Base-by-base conservation (phyloP, 2,329 filamentous ascomycete genomes). In the Westerdykella ornata region DNA sequence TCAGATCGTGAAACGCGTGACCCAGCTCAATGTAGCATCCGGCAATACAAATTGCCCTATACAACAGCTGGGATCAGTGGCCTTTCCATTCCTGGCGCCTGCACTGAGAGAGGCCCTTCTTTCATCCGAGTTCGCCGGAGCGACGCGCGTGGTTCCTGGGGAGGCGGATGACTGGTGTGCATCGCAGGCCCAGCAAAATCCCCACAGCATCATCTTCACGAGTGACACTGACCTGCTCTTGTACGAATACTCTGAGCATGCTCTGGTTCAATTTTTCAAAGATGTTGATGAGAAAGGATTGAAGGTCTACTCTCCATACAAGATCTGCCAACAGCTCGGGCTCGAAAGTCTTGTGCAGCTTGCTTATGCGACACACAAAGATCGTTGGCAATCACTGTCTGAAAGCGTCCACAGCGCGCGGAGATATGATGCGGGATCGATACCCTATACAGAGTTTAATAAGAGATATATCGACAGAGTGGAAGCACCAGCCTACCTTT, bases 141-240 rank as follows among this genome's bases (percentile, higher is more conserved):
- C 67, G 5, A 73, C 72, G 0, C 67, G 72, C 17, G 72, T 92
- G 11, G 82, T 94, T 0, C 81, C 87, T 0, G 88, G 85, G 0
- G 90, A 97, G 66, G 90, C 90, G 1, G 90, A 97, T 59, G 67
- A 73, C 17, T 92, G 80, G 66, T 95, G 88, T 60, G 88, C 87
- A 3, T 67, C 73, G 12, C 72, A 80, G 39, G 73, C 85, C 5
- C 72, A 71, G n/a, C 47, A 68, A 2, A 58, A 71, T 20, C 71
- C 74, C 2, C 78, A 77, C 0, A 80, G 79, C 0, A 74, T 88
- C 12, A 70, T 81, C 19, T 66, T 96, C 5, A 94, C 88, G 0
- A 82, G 80, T n/a, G 90, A 97, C 56, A 94, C 88, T 0, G 90
- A 97, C 57, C 72, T 96, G 7, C 69, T 94, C 0, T 73, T 90